phyloP scores from a whole-genome alignment of 495 filamentous ascomycete species.

The Penicillium bovifimosum region DNA sequence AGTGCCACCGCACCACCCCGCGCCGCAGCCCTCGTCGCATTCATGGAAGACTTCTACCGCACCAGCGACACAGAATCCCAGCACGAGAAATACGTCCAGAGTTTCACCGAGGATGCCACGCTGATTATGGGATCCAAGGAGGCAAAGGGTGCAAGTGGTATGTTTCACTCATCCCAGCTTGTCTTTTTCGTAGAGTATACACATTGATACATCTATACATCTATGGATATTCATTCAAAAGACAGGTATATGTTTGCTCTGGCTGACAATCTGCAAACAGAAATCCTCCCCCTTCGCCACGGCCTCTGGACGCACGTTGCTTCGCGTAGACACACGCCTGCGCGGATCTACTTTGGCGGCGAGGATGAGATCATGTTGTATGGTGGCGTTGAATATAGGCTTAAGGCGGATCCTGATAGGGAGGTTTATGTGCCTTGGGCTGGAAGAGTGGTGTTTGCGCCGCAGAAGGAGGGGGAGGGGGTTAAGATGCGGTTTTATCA shows the following conservation, averaged over 20 bases:
- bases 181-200: not conserved
- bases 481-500: constrained; percentile 60
- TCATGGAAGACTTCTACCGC: constrained; percentile 55
- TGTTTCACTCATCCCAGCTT: not conserved
- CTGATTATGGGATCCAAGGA: constrained; percentile 53
- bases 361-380: constrained; percentile 56
- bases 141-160: constrained; percentile 47
- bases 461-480: constrained; percentile 32
- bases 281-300: constrained; percentile 49
- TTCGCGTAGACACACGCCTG: constrained; percentile 43
- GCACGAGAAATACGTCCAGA: constrained; percentile 51
- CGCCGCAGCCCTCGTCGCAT: constrained; percentile 34
- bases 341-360: constrained; percentile 50
- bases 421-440: constrained; percentile 50
- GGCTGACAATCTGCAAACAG: constrained; percentile 28
- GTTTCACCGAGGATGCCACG: constrained; percentile 51
- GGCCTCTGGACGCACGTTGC: constrained; percentile 54
- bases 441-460: constrained; percentile 47
- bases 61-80: constrained; percentile 51
- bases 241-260: no score
- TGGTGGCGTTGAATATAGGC: constrained; percentile 51
- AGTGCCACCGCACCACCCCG: constrained; percentile 25
- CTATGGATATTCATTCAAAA: not conserved
- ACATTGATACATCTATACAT: not conserved
- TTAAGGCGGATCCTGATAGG: constrained; percentile 44